Conservation (phyloP, 23 red algal genomes). For the Gracilariopsis chorda region DNA sequence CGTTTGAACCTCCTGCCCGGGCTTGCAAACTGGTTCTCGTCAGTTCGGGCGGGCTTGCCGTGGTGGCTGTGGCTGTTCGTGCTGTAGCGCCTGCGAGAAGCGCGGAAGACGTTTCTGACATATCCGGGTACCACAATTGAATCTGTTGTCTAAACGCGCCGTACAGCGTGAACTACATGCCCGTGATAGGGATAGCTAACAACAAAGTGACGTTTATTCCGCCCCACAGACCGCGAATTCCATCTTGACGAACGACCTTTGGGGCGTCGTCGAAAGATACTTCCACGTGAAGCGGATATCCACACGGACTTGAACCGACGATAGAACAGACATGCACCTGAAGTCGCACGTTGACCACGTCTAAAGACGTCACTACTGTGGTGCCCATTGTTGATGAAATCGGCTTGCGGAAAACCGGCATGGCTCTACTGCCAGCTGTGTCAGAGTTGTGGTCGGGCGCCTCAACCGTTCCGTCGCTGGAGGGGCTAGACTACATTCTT, state of each 20-base stretch:
- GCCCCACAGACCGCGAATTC: constrained; percentile 88
- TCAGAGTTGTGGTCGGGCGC: too few species aligned
- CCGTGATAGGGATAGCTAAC: constrained; percentile 84
- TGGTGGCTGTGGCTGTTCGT: constrained; percentile 38
- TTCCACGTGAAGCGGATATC: constrained; percentile 12
- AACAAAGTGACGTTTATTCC: constrained; percentile 69
- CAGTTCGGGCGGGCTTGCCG: constrained; percentile 83
- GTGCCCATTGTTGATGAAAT: constrained; percentile 75
- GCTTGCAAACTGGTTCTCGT: constrained; percentile 81
- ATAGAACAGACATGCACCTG: constrained; percentile 79
- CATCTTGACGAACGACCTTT: constrained; percentile 53
- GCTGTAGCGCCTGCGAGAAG: constrained; percentile 60
- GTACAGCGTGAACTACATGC: constrained; percentile 93
- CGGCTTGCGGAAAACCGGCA: constrained; percentile 41
- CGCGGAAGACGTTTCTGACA: not conserved
- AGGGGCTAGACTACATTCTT: too few species aligned
- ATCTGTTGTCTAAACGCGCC: constrained; percentile 41
- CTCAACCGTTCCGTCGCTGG: too few species aligned
- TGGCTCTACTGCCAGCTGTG: not conserved
- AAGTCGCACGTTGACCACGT: constrained; percentile 88
- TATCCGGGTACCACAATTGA: not conserved
- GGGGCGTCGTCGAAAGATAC: constrained; percentile 45
- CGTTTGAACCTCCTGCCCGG: constrained; percentile 19
- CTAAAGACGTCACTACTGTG: constrained; percentile 86
- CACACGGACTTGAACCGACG: not conserved